Conservation (phyloP, 768 basidiomycete species). For the Leccinellum rugosiceps region DNA sequence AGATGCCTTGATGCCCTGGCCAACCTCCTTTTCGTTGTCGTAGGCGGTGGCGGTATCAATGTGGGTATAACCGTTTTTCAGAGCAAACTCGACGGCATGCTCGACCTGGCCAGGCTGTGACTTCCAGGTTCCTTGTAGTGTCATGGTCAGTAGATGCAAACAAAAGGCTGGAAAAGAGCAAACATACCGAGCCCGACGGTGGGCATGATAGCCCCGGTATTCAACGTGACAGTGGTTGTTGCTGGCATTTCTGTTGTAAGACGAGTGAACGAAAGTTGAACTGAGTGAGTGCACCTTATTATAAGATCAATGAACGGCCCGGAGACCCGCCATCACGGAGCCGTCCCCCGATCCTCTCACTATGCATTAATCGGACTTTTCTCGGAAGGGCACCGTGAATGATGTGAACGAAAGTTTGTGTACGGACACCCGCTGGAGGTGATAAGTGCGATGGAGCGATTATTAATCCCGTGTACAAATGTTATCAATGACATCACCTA, state of each 20-base stretch:
- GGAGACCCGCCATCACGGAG: background rate
- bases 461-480: background rate
- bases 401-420: background rate
- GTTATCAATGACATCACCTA: slow-evolving; percentile 2
- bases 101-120: slow-evolving; percentile 67
- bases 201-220: slow-evolving; percentile 76
- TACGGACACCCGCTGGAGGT: background rate
- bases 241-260: slow-evolving; percentile 39
- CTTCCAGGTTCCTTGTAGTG: slow-evolving; percentile 66
- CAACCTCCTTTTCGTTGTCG: slow-evolving; percentile 78
- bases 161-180: no score
- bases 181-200: slow-evolving; percentile 58
- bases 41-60: slow-evolving; percentile 74
- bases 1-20: slow-evolving; percentile 68
- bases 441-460: background rate
- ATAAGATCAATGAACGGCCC: background rate
- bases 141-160: background rate
- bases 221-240: slow-evolving; percentile 52
- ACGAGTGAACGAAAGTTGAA: background rate
- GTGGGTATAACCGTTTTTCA: slow-evolving; percentile 71
- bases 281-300: background rate
- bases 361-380: background rate
- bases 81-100: slow-evolving; percentile 71
- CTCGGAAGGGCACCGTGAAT: background rate
- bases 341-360: background rate